Conservation (phyloP, 108 stramenopile species). For the Phaeodactylum tricornutum region DNA sequence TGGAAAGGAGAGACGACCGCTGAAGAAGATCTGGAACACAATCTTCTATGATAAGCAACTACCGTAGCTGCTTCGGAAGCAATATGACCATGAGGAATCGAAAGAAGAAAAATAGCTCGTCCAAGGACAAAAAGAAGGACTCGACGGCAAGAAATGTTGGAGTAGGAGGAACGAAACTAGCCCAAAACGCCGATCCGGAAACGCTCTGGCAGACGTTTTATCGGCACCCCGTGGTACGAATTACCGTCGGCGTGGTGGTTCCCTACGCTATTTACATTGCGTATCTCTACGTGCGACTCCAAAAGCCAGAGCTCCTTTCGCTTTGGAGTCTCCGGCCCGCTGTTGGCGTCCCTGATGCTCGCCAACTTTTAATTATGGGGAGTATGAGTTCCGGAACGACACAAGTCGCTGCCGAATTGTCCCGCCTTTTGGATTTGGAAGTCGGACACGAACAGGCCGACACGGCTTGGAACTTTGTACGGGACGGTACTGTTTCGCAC, state of each 20-base stretch:
- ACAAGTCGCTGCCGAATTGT: conserved; percentile 12
- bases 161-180: too few relatives aligned
- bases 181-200: neutral
- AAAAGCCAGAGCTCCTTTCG: conserved; percentile 25
- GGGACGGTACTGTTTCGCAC: conserved; percentile 39
- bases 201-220: conserved; percentile 3
- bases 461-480: conserved; percentile 18
- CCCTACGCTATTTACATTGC: conserved; percentile 25
- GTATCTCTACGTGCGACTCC: conserved; percentile 27
- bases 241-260: conserved; percentile 8
- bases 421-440: conserved; percentile 13
- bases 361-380: conserved; percentile 58
- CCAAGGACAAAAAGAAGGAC: too few relatives aligned
- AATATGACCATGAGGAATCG: too few relatives aligned
- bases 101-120: too few relatives aligned
- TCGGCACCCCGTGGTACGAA: conserved; percentile 1
- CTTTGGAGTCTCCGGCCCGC: conserved; percentile 31
- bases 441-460: conserved; percentile 30
- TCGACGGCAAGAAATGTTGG: too few relatives aligned
- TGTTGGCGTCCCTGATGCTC: conserved; percentile 16
- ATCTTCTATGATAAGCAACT: too few relatives aligned
- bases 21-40: too few relatives aligned
- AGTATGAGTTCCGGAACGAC: conserved; percentile 24
- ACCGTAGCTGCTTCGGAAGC: too few relatives aligned
- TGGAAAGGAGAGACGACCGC: too few relatives aligned